Percentiles rank a stretch among this genome's conserved stretches.
Evolutionary conservation across 2,329 filamentous ascomycete species (phyloP).

Genomic region (Leptographium radiaticola): DNA sequence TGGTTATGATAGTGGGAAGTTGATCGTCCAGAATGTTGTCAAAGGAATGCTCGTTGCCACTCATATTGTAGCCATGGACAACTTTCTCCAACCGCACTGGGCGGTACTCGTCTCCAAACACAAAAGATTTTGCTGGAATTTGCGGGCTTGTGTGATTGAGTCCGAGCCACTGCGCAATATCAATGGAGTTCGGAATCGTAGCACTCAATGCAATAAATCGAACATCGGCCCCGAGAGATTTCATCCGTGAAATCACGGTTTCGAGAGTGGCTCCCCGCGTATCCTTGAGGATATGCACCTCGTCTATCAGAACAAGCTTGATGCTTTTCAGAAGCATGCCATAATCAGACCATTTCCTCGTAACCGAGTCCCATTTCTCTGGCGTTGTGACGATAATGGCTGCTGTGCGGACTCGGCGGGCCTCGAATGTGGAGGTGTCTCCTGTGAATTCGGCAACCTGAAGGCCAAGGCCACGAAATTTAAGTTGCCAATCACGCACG

Average conservation of each 20-base stretch:
- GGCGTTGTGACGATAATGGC: conserved; percentile 79
- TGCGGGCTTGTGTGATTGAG: conserved; percentile 45
- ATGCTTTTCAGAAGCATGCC: conserved; percentile 60
- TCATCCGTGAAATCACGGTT: conserved; percentile 78
- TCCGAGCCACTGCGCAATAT: conserved; percentile 71
- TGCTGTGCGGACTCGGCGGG: conserved; percentile 56
- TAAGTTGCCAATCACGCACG: conserved; percentile 62
- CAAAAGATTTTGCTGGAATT: conserved; percentile 51
- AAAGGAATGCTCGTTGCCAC: conserved; percentile 62
- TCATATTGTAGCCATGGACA: conserved; percentile 57
- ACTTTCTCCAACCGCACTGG: conserved; percentile 66
- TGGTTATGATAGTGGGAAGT: conserved; percentile 51
- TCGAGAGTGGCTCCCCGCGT: conserved; percentile 67
- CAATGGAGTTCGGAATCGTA: conserved; percentile 69
- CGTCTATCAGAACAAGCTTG: conserved; percentile 72
- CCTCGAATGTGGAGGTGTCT: conserved; percentile 56
- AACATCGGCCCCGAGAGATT: conserved; percentile 60
- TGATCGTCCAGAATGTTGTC: conserved; percentile 56
- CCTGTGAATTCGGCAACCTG: conserved; percentile 69
- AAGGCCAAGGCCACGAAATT: conserved; percentile 55
- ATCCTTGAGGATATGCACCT: conserved; percentile 79
- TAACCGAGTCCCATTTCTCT: conserved; percentile 87
- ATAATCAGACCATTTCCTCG: conserved; percentile 76
- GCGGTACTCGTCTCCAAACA: conserved; percentile 67
- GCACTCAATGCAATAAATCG: conserved; percentile 74